Base-by-base conservation (phyloP, 169 alveolate genomes). In the Cryptosporidium felis region DNA sequence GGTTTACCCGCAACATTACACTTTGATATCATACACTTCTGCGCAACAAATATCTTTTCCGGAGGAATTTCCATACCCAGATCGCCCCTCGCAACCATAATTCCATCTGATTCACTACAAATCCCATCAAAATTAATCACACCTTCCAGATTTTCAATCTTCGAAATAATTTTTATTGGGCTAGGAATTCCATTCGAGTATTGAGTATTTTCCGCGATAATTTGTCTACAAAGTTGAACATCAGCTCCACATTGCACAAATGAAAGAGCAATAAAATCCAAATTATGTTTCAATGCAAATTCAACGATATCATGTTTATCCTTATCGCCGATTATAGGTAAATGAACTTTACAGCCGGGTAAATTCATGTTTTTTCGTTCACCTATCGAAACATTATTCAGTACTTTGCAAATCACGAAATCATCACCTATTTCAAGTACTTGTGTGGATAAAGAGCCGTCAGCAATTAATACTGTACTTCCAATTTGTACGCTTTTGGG, bases 61-160 rank as follows among this genome's bases (percentile, higher is more conserved):
- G 98, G 95, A 2, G 99, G 98, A 44, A 98, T 97, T 81, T 97
- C 99, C 99, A 97, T 96, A 34, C 99, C 99, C 62, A 98, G 88
- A 88, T 97, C 99, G 28, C 99, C 99, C 60, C 99, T 92, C 9
- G 99, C 99, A 10, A 98, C 97, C 99, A 97, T 97, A 80, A 98
- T 94, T 14, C 99, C 99, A 91, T 98, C 99, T 14, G 98, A 67
- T 66, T 90, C 98, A 16, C 91, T 95, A 36, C 97, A 93, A 80
- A 97, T 97, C 44, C 95, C 97, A 82, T 97, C 99, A 56, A 95
- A 96, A 90, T 96, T 96, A 38, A 94, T 89, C 45, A 97, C 93
- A 46, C 99, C 99, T 88, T 97, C 99, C 56, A 95, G 92, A 82
- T 98, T 98, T 91, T 98, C 99, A 47, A 98, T 96, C 89, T 97